phyloP scores from a whole-genome alignment of 148 eudicot genomes.

The Oxyria digyna region DNA sequence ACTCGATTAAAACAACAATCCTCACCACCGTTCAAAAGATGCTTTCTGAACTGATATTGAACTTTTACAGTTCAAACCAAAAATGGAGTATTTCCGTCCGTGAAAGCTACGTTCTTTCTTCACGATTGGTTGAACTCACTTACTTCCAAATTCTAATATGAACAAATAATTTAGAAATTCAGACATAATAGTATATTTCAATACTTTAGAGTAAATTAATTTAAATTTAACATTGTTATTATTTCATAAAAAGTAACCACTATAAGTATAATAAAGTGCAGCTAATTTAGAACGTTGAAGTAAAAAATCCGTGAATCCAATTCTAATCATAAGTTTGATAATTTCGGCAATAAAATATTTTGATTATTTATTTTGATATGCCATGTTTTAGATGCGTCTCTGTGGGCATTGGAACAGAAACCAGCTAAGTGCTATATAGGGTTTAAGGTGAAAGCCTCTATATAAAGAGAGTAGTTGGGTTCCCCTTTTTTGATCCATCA shows the following conservation, averaged over 20 bases:
- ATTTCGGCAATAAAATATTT: background rate
- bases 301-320: background rate
- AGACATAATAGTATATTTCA: background rate
- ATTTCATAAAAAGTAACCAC: too few relatives aligned
- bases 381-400: background rate
- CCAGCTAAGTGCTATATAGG: background rate
- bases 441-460: background rate
- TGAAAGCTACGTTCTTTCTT: background rate
- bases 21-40: background rate
- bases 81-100: background rate
- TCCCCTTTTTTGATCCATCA: background rate
- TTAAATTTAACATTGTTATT: too few relatives aligned
- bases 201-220: too few relatives aligned
- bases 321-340: background rate
- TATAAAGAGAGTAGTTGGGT: background rate
- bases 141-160: background rate
- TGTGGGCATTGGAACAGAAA: background rate
- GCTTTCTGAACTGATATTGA: background rate
- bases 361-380: background rate
- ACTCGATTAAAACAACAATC: background rate
- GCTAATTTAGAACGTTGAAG: background rate
- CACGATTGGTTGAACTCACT: background rate
- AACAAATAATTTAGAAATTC: background rate
- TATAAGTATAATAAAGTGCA: background rate
- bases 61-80: background rate